Percentiles rank a stretch among this genome's conserved stretches.
phyloP scores from a whole-genome alignment of 75 land plant genomes.

The Pinus albicaulis region DNA sequence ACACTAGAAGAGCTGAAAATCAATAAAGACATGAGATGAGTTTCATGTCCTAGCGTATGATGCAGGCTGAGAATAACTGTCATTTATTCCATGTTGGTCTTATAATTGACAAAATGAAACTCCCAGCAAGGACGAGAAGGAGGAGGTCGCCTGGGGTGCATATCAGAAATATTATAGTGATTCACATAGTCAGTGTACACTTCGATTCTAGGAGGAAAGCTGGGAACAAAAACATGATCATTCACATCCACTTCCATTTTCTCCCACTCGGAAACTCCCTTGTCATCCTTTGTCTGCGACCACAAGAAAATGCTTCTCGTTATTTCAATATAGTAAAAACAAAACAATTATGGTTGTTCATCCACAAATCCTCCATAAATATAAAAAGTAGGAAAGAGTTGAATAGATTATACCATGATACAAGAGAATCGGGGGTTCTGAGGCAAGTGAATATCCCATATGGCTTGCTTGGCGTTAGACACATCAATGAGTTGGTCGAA shows the following conservation, averaged over 20 bases:
- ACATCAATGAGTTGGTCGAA: background rate
- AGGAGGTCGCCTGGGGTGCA: conserved; percentile 37
- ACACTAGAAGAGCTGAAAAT: conserved; percentile 53
- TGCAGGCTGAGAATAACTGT: conserved; percentile 51
- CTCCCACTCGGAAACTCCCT: background rate
- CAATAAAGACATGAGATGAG: conserved; percentile 69
- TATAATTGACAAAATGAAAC: conserved; percentile 23
- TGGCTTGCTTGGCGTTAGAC: background rate
- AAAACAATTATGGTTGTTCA: too few species aligned
- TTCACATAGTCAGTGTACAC: conserved; percentile 68
- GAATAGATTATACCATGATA: background rate
- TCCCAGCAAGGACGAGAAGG: conserved; percentile 12
- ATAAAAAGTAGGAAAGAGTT: too few species aligned
- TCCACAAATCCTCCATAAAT: too few species aligned
- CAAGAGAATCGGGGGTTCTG: background rate
- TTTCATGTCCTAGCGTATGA: conserved; percentile 85
- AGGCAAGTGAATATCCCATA: background rate
- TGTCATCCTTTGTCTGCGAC: background rate
- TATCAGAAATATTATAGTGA: conserved; percentile 22
- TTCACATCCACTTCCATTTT: background rate
- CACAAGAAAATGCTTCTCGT: too few species aligned
- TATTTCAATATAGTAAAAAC: too few species aligned
- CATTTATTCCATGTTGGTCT: conserved; percentile 38
- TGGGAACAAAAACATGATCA: conserved; percentile 63
- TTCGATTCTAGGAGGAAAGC: conserved; percentile 65